Evolutionary conservation across 2,329 filamentous ascomycete species (phyloP).

Genomic region (Pochonia chlamydosporia): DNA sequence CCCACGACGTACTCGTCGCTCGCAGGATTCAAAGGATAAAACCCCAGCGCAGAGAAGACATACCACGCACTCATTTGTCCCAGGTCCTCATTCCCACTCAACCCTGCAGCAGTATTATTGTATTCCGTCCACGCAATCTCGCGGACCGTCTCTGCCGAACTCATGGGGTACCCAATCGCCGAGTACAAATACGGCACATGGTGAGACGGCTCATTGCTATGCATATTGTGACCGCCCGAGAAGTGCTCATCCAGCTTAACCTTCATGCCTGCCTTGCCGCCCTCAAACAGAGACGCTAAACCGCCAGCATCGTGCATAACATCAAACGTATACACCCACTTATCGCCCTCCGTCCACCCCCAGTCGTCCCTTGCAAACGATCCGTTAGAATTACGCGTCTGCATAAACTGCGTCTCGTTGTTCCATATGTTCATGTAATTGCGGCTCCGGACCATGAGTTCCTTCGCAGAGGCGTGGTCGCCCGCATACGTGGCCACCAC

Average conservation of each 20-base stretch:
- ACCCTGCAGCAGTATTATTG: constrained; percentile 37
- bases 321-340: constrained; percentile 45
- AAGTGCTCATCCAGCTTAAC: constrained; percentile 39
- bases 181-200: constrained; percentile 42
- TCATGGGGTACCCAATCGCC: constrained; percentile 31
- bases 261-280: constrained; percentile 28
- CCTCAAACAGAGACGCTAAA: constrained; percentile 33
- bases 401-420: constrained; percentile 37
- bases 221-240: constrained; percentile 37
- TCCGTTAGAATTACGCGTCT: constrained; percentile 39
- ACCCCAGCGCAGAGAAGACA: constrained; percentile 39
- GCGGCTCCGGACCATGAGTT: constrained; percentile 28
- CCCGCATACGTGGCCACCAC: constrained; percentile 32
- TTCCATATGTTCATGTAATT: constrained; percentile 39
- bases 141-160: constrained; percentile 30
- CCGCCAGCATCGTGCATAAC: constrained; percentile 40
- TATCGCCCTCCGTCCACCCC: constrained; percentile 44
- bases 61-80: constrained; percentile 47
- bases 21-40: constrained; percentile 40
- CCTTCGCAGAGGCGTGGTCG: constrained; percentile 21
- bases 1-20: constrained; percentile 39
- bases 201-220: constrained; percentile 42
- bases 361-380: constrained; percentile 35
- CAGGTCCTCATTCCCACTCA: constrained; percentile 42
- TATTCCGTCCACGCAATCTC: constrained; percentile 25